These are phyloP conservation scores for Phylloporus sp. DNA, from an alignment of 768 basidiomycete genomes.

Conservation along the genomic window DNA sequence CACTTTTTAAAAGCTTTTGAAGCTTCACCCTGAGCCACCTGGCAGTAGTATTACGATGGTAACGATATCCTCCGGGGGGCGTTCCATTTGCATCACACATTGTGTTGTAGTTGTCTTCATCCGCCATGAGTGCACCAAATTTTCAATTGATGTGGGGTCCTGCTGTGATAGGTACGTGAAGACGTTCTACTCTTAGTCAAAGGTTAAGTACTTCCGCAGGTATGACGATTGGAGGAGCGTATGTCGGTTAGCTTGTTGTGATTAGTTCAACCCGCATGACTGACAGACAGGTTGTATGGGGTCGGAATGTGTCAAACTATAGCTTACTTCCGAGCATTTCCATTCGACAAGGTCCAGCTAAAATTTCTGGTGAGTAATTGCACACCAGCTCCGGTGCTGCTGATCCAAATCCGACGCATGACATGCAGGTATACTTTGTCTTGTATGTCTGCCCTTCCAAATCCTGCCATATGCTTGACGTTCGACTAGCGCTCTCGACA, in stretches of 20 bases:
- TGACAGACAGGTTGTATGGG: constrained; percentile 18
- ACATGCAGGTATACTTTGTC: constrained; percentile 1
- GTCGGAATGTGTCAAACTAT: constrained; percentile 14
- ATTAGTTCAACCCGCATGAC: background rate
- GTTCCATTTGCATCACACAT: no score
- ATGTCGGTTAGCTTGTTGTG: background rate
- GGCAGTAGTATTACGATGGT: no score
- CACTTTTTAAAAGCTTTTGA: no score
- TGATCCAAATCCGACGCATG: background rate
- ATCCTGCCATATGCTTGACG: background rate
- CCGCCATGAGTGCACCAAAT: constrained; percentile 7
- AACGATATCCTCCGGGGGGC: no score
- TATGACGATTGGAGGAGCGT: constrained; percentile 10
- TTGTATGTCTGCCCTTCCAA: constrained; percentile 4
- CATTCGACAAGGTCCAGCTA: constrained; percentile 7
- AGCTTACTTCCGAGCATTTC: constrained; percentile 17
- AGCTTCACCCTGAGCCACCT: no score
- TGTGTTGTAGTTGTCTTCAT: no score
- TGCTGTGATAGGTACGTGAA: constrained; percentile 15
- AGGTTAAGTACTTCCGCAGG: constrained; percentile 17
- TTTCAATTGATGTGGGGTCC: constrained; percentile 8
- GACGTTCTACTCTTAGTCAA: no score
- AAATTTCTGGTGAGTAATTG: constrained; percentile 13
- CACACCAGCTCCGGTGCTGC: background rate
- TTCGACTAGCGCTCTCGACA: constrained; percentile 9